Evolutionary conservation across 768 basidiomycete species (phyloP).

Genomic region (Macrolepiota albuminosa): DNA sequence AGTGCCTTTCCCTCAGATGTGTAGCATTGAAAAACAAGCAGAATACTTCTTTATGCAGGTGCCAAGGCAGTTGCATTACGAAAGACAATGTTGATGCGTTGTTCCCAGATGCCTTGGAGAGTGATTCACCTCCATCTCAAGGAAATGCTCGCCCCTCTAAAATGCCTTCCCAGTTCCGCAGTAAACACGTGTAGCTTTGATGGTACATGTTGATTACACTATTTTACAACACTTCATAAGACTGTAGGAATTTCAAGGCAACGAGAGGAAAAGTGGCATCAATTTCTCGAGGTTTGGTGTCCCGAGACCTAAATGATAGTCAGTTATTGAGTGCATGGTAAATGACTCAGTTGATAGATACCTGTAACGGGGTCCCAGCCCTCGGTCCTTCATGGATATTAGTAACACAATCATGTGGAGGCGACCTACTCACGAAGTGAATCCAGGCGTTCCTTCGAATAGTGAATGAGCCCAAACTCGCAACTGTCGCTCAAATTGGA

Average conservation of each 20-base stretch:
- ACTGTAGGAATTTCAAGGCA: conserved; percentile 21
- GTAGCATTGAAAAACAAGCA: conserved; percentile 3
- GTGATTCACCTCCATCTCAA: neutral
- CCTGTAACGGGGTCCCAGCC: conserved; percentile 42
- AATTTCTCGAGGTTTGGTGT: conserved; percentile 31
- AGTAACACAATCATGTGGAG: neutral
- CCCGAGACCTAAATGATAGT: conserved; percentile 25
- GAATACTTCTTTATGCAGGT: conserved; percentile 4
- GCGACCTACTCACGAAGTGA: conserved; percentile 24
- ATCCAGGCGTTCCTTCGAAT: conserved; percentile 27
- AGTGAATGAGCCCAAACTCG: neutral
- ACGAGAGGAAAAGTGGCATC: conserved; percentile 26
- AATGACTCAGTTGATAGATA: conserved; percentile 1
- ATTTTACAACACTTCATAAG: neutral
- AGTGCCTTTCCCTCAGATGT: conserved; percentile 8
- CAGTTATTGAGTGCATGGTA: neutral
- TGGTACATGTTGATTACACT: neutral
- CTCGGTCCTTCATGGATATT: conserved; percentile 19
- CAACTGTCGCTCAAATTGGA: neutral
- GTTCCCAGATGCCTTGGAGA: neutral
- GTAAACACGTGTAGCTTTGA: neutral
- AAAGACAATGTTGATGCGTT: neutral
- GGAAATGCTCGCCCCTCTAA: neutral
- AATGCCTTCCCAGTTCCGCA: neutral
- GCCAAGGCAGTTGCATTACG: neutral